Base-by-base conservation (phyloP, 2,329 filamentous ascomycete species). In the Cercospora sp. region DNA sequence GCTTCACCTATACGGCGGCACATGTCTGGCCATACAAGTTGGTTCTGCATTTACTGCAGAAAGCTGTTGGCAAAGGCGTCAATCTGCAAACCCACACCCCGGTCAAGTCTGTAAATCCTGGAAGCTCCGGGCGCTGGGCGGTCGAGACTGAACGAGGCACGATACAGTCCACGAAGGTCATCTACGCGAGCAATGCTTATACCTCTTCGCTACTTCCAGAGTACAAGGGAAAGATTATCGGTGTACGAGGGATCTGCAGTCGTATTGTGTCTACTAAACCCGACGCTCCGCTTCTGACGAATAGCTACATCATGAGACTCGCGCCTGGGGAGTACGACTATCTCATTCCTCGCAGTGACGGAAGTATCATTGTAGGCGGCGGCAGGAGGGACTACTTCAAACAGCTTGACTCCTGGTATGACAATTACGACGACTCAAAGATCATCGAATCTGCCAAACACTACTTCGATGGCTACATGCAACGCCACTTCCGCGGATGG, bases 61-160 rank as follows among this genome's bases (percentile, higher is more conserved):
- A 71, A 59, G 68, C 74, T 7, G 64, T 75, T 7, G 59, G 69
- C 13, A 86, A 0, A 88, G 70, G 67, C 9, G 87, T 93, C 72
- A 93, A 93, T 73, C 82, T 94, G 23, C 91, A 93, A 78, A 93
- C 90, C 3, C 87, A 84, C 66, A 93, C 91, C 6, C 86, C 90
- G 0, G 90, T 88, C 1, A 86, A 72, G 75, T 92, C 39, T 92
- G 90, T 90, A 91, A 92, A 0, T 94, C 94, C 79, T 94, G 45
- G 42, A 12, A 31, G 51, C 13, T n/a, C 63, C 30, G 23, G 13
- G 58, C 48, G 23, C 20, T 73, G 71, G 71, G 65, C 63, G 16
- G 36, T 75, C 33, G 60, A 72, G 30, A 76, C 75, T 16, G 28
- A 63, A 53, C 69, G 74, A 16, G 73, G 68, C 0, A 51, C 67